Evolutionary conservation across 129 eudicot genomes (phyloP).

Genomic region (Artemisia annua): DNA sequence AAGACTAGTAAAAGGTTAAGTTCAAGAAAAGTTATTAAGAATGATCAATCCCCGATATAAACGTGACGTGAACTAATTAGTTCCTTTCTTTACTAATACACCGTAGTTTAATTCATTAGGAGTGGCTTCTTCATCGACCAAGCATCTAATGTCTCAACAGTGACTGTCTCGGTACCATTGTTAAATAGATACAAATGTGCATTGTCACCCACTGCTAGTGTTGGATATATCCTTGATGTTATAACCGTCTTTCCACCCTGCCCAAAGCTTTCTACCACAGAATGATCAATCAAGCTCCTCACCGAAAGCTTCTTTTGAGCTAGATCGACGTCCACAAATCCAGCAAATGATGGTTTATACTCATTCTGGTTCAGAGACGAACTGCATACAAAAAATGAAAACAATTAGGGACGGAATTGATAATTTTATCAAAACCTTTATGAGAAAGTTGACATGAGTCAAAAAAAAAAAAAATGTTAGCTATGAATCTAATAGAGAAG

Average conservation of each 20-base stretch:
- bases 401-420: neutral
- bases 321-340: constrained; percentile 52
- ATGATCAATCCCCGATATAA: neutral
- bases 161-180: constrained; percentile 39
- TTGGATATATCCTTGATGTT: constrained; percentile 51
- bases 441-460: no score
- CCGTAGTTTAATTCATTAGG: constrained; percentile 11
- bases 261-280: constrained; percentile 54
- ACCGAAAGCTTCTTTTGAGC: constrained; percentile 44
- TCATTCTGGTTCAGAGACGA: constrained; percentile 29
- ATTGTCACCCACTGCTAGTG: constrained; percentile 23
- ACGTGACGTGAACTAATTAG: neutral
- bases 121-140: constrained; percentile 43
- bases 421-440: no score
- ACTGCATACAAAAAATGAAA: constrained; percentile 17
- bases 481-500: neutral
- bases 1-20: no score
- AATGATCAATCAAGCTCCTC: constrained; percentile 53
- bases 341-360: constrained; percentile 52
- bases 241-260: constrained; percentile 45
- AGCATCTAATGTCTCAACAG: constrained; percentile 32
- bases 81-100: no score
- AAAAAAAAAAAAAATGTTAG: no score
- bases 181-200: constrained; percentile 44
- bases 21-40: neutral